Conservation (phyloP, 371 early-diverging fungal genomes). For the Lichtheimia corymbifera region DNA sequence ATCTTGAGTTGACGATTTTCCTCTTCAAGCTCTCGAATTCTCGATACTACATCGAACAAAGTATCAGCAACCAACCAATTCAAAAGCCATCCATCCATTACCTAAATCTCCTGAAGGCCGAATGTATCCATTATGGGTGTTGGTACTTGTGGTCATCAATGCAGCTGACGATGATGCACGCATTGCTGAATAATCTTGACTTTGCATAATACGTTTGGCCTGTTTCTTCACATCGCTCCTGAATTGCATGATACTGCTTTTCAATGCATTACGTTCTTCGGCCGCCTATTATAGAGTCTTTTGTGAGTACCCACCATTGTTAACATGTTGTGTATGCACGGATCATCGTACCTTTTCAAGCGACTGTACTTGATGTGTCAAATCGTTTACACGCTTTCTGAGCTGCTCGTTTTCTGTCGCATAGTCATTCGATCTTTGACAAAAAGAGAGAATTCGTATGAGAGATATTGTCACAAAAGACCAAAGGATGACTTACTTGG, state of each 20-base stretch:
- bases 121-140: not conserved
- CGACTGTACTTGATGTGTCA: conserved; percentile 59
- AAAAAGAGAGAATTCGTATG: no score
- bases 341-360: conserved; percentile 64
- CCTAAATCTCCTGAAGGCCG: conserved; percentile 6
- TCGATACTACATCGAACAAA: conserved; percentile 17
- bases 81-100: not conserved
- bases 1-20: conserved; percentile 49
- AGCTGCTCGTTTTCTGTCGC: conserved; percentile 71
- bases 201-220: conserved; percentile 49
- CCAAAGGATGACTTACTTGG: no score
- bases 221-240: conserved; percentile 78
- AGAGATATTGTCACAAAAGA: no score
- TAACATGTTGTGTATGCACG: no score
- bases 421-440: conserved; percentile 41
- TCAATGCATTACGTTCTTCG: conserved; percentile 72
- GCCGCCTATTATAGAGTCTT: conserved; percentile 44
- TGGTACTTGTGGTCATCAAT: conserved; percentile 5
- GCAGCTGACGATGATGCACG: conserved; percentile 23
- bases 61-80: no score
- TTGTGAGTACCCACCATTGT: no score
- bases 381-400: conserved; percentile 57
- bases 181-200: conserved; percentile 32
- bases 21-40: conserved; percentile 58
- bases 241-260: conserved; percentile 77